These are phyloP conservation scores for Cephaloascus fragrans DNA, from an alignment of 805 yeast species.

Conservation along the genomic window DNA sequence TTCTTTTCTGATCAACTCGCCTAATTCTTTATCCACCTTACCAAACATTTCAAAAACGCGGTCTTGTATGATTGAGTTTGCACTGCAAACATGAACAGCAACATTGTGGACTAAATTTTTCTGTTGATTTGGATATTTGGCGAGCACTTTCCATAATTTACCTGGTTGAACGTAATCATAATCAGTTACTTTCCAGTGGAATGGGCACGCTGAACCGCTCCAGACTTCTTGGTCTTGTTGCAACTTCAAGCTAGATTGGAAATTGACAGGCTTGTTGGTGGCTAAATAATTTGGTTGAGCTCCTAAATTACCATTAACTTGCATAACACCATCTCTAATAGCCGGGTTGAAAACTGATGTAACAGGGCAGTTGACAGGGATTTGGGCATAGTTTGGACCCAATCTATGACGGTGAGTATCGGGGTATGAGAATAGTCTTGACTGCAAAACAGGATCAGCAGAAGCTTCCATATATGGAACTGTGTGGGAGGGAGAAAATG, in stretches of 20 bases:
- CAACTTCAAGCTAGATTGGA: slow-evolving; percentile 27
- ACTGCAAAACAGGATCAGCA: slow-evolving; percentile 70
- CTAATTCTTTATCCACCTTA: slow-evolving; percentile 63
- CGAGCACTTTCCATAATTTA: slow-evolving; percentile 69
- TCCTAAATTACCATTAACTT: slow-evolving; percentile 55
- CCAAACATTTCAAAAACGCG: slow-evolving; percentile 67
- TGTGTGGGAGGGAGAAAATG: slow-evolving; percentile 64
- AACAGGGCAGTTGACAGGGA: slow-evolving; percentile 44
- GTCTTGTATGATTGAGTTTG: slow-evolving; percentile 70
- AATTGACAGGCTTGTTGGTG: slow-evolving; percentile 43
- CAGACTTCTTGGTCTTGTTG: slow-evolving; percentile 72
- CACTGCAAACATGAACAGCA: slow-evolving; percentile 62
- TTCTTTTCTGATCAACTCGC: slow-evolving; percentile 57
- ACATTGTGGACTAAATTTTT: slow-evolving; percentile 75
- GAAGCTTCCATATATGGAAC: slow-evolving; percentile 71
- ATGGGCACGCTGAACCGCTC: slow-evolving; percentile 75
- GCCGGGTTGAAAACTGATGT: slow-evolving; percentile 49
- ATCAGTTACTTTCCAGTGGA: slow-evolving; percentile 73
- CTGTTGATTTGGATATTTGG: slow-evolving; percentile 75
- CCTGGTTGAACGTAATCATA: slow-evolving; percentile 73
- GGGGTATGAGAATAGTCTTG: slow-evolving; percentile 65
- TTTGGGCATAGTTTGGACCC: slow-evolving; percentile 57
- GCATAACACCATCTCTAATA: slow-evolving; percentile 15
- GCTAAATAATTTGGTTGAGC: slow-evolving; percentile 66
- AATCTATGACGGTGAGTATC: slow-evolving; percentile 74